A percentile compares a stretch with the other conserved stretches of the same genome.
Evolutionary conservation across 371 early-diverging fungal genomes (phyloP).

Genomic region (Capillidium rhysosporum): DNA sequence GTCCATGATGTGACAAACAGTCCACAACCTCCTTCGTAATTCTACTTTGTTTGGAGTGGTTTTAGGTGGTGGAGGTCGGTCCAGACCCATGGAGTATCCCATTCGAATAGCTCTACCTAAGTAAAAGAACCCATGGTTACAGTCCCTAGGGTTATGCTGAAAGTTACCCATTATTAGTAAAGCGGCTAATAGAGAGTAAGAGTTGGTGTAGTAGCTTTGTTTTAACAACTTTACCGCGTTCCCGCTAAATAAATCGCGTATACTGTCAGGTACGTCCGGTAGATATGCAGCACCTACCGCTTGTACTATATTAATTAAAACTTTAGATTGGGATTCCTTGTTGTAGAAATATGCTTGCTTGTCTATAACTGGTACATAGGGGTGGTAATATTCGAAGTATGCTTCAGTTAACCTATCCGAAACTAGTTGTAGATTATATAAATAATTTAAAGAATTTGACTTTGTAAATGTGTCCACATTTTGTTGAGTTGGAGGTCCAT

Average conservation of each 20-base stretch:
- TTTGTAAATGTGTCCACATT: too few relatives aligned
- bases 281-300: background rate
- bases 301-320: background rate
- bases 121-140: background rate
- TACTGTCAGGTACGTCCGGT: background rate
- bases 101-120: background rate
- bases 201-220: background rate
- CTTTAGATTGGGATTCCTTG: background rate
- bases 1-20: background rate
- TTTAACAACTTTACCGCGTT: background rate
- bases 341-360: background rate
- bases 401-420: background rate
- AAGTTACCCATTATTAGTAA: conserved; percentile 3
- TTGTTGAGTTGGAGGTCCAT: too few relatives aligned
- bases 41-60: background rate
- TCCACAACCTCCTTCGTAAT: background rate
- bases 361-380: background rate
- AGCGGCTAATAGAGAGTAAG: background rate
- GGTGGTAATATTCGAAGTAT: background rate
- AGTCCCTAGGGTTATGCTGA: conserved; percentile 1
- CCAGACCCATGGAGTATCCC: background rate
- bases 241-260: background rate
- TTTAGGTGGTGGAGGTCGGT: background rate
- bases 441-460: too few relatives aligned
- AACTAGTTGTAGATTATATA: background rate